Conservation (phyloP, 2,329 filamentous ascomycete species). For the Diaporthe capsici region DNA sequence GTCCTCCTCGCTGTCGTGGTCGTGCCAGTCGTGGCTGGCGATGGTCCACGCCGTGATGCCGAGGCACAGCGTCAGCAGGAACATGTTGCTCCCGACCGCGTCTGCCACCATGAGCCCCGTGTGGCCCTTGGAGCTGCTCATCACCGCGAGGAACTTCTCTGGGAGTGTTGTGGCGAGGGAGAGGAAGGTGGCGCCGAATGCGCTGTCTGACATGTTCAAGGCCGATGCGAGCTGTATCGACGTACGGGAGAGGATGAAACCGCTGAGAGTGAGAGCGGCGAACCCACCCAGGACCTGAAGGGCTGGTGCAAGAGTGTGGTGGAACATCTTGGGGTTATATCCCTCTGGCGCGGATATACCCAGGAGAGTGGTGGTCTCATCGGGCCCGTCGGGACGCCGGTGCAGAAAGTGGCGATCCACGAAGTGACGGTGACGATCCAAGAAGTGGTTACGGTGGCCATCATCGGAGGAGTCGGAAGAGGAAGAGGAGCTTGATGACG, state of each 20-base stretch:
- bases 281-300: slow-evolving; percentile 45
- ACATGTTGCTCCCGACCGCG: slow-evolving; percentile 68
- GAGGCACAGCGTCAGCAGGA: slow-evolving; percentile 64
- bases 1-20: slow-evolving; percentile 39
- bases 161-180: slow-evolving; percentile 63
- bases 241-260: slow-evolving; percentile 41
- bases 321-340: slow-evolving; percentile 22
- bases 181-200: slow-evolving; percentile 40
- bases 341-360: slow-evolving; percentile 6
- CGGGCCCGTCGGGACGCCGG: slow-evolving; percentile 1
- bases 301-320: slow-evolving; percentile 35
- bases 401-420: slow-evolving; percentile 15
- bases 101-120: slow-evolving; percentile 65
- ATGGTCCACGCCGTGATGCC: slow-evolving; percentile 50
- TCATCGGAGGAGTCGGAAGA: slow-evolving; percentile 54
- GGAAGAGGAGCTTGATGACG: slow-evolving; percentile 55
- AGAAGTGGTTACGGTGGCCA: not conserved
- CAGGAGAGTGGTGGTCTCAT: slow-evolving; percentile 37
- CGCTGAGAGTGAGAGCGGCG: slow-evolving; percentile 59
- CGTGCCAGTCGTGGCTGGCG: slow-evolving; percentile 39
- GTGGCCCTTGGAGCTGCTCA: slow-evolving; percentile 62
- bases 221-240: slow-evolving; percentile 40
- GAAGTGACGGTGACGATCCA: slow-evolving; percentile 27
- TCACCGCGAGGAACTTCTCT: slow-evolving; percentile 65
- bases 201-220: slow-evolving; percentile 43